A percentile compares a stretch with the other conserved stretches of the same genome.
These are phyloP conservation scores for Clavulina sp. DNA, from an alignment of 768 basidiomycete species.

Conservation along the genomic window DNA sequence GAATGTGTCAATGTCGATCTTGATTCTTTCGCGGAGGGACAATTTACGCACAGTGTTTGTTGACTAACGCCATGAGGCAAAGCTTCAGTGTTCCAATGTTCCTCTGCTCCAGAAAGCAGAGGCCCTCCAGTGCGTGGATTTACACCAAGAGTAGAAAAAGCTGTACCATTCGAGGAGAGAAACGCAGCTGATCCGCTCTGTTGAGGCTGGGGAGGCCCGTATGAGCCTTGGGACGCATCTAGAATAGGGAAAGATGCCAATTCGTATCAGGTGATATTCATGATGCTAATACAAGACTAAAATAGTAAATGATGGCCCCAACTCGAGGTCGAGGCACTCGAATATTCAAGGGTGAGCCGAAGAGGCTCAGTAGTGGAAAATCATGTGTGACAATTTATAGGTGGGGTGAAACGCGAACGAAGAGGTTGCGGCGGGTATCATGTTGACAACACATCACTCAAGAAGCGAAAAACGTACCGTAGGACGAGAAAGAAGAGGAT, in stretches of 20 bases:
- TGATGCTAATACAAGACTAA: too few species aligned
- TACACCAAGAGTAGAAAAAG: background rate
- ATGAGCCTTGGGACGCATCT: background rate
- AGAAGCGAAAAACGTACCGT: too few species aligned
- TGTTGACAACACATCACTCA: too few species aligned
- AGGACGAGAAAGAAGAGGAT: too few species aligned
- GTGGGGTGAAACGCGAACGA: too few species aligned
- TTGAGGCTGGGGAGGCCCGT: background rate
- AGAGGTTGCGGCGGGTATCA: too few species aligned
- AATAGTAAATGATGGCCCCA: too few species aligned
- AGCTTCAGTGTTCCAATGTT: background rate
- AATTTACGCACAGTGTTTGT: background rate
- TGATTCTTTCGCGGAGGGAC: too few species aligned
- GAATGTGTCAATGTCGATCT: background rate
- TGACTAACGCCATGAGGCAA: background rate
- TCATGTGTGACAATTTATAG: too few species aligned
- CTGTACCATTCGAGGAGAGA: background rate
- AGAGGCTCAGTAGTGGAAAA: too few species aligned
- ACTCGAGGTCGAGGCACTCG: too few species aligned
- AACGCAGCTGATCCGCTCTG: background rate
- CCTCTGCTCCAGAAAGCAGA: background rate
- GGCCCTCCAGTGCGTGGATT: background rate
- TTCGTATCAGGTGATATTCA: background rate
- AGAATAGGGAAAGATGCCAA: background rate
- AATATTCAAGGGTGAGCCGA: too few species aligned